Evolutionary conservation across 371 early-diverging fungal species (phyloP), one percentile per base, ranked within the genome.

Genomic region (Mortierella sp.): DNA sequence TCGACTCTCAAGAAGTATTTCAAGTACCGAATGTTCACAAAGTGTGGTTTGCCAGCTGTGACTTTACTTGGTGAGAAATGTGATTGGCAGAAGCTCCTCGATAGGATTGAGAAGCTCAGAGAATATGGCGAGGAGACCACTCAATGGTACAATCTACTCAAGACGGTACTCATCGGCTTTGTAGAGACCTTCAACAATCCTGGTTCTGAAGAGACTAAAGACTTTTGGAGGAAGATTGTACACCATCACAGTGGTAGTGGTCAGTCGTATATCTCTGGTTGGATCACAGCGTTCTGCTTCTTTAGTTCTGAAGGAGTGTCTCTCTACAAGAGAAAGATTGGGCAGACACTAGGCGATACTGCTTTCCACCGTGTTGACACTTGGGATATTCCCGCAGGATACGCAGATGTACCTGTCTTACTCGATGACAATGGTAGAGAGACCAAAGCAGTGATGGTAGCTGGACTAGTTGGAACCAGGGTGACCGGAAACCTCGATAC

Each of bases 31-130:
- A n/a, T n/a, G n/a, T n/a, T n/a, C n/a, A n/a, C 46, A 12, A 4
- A 1, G 5, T 75, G 76, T 50, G 72, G 76, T 67, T 61, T 72
- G 14, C 76, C 76, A 19, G 63, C 63, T 19, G 72, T 75, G 15
- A 72, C 72, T 30, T 62, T 75, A 2, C 67, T 66, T 23, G 76
- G 73, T 0, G 65, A 64, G 53, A 65, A 61, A 19, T 46, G 58
- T 25, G 64, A 74, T 59, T 74, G 70, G 75, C 46, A 63, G 53
- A 60, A 75, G n/a, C 26, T 75, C 29, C 68, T 60, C 26, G 56
- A 37, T 28, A 74, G 60, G 50, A 25, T 64, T 5, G 60, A 52
- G 48, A 64, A 75, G 63, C 60, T 75, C 59, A 57, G 28, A 29
- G 68, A 62, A 28, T 70, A 70, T 37, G 72, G 72, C 43, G 55